A percentile compares a stretch with the other conserved stretches of the same genome.
phyloP scores from a whole-genome alignment of 768 basidiomycete genomes.

The Trametes cingulata region DNA sequence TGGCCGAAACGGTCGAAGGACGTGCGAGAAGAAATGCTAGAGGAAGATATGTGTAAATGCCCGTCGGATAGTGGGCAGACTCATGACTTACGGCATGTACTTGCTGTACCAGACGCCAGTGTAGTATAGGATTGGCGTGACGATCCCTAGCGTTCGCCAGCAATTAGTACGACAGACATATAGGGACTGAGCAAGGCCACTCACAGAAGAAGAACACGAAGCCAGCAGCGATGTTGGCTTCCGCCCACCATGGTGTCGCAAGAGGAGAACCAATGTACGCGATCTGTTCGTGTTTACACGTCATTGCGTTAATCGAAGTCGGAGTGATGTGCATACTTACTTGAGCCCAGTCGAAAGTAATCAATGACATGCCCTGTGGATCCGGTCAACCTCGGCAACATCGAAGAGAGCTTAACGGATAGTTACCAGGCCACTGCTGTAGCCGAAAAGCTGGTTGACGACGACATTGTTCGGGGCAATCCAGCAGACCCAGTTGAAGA shows the following conservation, averaged over 20 bases:
- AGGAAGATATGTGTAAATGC: background rate
- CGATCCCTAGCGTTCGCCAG: constrained; percentile 33
- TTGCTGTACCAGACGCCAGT: constrained; percentile 39
- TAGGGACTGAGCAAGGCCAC: constrained; percentile 1
- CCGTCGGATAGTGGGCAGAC: background rate
- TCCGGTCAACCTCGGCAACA: constrained; percentile 19
- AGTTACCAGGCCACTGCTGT: constrained; percentile 30
- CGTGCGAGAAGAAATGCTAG: constrained; percentile 35
- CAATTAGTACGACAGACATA: background rate
- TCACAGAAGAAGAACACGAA: constrained; percentile 47
- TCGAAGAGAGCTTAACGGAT: constrained; percentile 1
- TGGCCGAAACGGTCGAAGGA: constrained; percentile 46
- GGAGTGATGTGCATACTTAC: background rate
- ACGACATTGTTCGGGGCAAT: constrained; percentile 43
- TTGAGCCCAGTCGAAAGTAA: constrained; percentile 76
- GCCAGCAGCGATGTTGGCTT: constrained; percentile 60
- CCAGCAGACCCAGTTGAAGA: constrained; percentile 82
- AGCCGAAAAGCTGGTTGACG: constrained; percentile 57
- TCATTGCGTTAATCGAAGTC: background rate
- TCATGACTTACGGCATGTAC: constrained; percentile 36
- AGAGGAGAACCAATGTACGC: constrained; percentile 66
- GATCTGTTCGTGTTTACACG: constrained; percentile 39
- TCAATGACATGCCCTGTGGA: constrained; percentile 52
- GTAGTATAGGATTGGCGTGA: constrained; percentile 42
- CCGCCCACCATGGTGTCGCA: constrained; percentile 79